Percentiles rank a stretch among this genome's conserved stretches.
Evolutionary conservation across 441 rosid genomes (phyloP).

Genomic region (Syzygium syzygioides): DNA sequence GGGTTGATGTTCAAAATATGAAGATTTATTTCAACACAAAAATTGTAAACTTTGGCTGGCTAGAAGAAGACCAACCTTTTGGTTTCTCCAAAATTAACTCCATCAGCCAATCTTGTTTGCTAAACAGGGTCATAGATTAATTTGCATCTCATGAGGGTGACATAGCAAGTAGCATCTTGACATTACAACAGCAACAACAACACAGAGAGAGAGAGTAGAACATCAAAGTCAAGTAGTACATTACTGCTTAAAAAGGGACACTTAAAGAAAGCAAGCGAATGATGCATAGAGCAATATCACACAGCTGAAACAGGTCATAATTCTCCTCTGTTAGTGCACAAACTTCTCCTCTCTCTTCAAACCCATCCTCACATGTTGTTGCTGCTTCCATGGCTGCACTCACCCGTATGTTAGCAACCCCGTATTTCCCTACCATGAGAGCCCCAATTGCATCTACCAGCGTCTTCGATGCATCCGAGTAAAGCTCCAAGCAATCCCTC

Average conservation of each 20-base stretch:
- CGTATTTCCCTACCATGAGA: constrained; percentile 27
- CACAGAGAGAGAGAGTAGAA: background rate
- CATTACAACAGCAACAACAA: too few species aligned
- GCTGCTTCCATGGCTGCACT: constrained; percentile 46
- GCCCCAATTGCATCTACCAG: constrained; percentile 36
- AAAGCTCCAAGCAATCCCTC: constrained; percentile 40
- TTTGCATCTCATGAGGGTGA: background rate
- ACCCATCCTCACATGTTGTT: constrained; percentile 49
- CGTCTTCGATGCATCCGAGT: constrained; percentile 26
- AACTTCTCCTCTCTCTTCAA: constrained; percentile 24
- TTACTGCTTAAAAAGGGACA: background rate
- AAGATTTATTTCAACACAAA: background rate
- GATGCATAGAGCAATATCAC: constrained; percentile 43
- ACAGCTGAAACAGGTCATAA: constrained; percentile 35
- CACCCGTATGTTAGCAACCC: constrained; percentile 25
- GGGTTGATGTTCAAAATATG: background rate
- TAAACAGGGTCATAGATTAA: background rate
- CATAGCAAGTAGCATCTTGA: too few species aligned
- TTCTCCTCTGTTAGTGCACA: constrained; percentile 39
- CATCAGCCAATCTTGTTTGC: background rate
- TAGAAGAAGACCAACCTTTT: background rate
- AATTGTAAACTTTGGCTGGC: background rate
- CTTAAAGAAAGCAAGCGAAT: background rate
- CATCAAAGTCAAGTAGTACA: background rate
- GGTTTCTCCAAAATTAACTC: background rate